Base-by-base conservation (phyloP, 2,329 filamentous ascomycete species). In the Pseudocercospora macadamiae region DNA sequence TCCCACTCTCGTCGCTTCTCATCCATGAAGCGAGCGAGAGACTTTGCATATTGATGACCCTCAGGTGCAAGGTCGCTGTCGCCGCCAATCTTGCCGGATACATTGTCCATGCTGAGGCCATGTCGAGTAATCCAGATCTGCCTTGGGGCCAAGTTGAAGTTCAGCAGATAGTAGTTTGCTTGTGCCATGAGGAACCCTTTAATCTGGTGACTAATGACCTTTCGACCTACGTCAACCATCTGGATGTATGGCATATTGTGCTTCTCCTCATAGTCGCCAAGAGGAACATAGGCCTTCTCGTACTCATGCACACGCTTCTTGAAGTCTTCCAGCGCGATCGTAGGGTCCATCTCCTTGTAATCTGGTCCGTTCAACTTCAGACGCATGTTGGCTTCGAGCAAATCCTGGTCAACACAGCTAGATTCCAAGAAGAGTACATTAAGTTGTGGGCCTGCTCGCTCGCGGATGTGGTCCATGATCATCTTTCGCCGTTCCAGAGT, bases 81-180 rank as follows among this genome's bases (percentile, higher is more conserved):
- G 44, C 95, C 95, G 37, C 95, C 95, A 61, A 99, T 91, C 74
- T 91, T 96, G 61, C 93, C 92, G 2, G 86, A 82, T 58, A 90
- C 82, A 71, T 99, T 97, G 73, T 99, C 95, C 61, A 85, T 73
- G 57, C 92, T 97, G 75, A 97, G 90, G 39, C 95, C 95, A 71
- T 97, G 95, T 51, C 95, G 83, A 1, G 95, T 97, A 71, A 99
- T 96, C 95, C 95, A 99, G 61, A 99, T 97, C 75, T 97, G 93
- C 55, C 95, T 85, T 0, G 95, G 93, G 0, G 93, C 91, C 14
- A 99, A 83, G 69, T 99, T 97, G 82, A 99, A 99, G 68, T 96
- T 97, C 45, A 95, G 89, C 8, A 99, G 83, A 70, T 97, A 99
- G 64, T 93, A 96, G 57, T 95, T 92, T 55, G 96, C 95, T 63